Percentiles rank a stretch among this genome's conserved stretches.
phyloP scores from a whole-genome alignment of 1,139 yeast species.

The Geotrichum reessii region DNA sequence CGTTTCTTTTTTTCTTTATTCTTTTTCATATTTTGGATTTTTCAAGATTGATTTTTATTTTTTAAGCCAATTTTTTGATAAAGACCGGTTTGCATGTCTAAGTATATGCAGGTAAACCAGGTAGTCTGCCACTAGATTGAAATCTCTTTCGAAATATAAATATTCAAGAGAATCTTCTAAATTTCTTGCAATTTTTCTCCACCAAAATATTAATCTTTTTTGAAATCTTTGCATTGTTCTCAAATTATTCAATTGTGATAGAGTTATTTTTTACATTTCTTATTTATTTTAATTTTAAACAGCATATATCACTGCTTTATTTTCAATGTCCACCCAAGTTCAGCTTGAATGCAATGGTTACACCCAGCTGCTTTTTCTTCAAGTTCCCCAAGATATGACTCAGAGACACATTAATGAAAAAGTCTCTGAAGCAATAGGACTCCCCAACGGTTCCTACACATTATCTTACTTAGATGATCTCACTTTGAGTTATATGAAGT shows the following conservation, averaged over 20 bases:
- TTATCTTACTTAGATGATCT: constrained; percentile 7
- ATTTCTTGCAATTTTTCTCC: background rate
- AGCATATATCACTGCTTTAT: background rate
- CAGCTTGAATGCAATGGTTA: constrained; percentile 9
- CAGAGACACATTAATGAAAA: constrained; percentile 1
- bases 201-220: background rate
- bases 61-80: background rate
- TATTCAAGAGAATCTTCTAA: background rate
- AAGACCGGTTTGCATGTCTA: background rate
- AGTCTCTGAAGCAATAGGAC: constrained; percentile 7
- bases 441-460: constrained; percentile 1
- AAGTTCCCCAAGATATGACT: constrained; percentile 10
- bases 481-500: background rate
- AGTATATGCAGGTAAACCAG: background rate
- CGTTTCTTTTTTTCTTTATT: background rate
- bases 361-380: constrained; percentile 1
- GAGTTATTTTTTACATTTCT: too few species aligned
- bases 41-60: too few species aligned
- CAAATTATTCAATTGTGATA: too few species aligned
- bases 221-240: too few species aligned
- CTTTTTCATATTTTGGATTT: background rate
- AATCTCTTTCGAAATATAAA: background rate
- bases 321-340: background rate
- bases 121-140: background rate
- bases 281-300: background rate